Evolutionary conservation across 192 early-diverging fungal genomes (phyloP), one percentile per base, ranked within the genome.

Genomic region (Mortierella alpina): DNA sequence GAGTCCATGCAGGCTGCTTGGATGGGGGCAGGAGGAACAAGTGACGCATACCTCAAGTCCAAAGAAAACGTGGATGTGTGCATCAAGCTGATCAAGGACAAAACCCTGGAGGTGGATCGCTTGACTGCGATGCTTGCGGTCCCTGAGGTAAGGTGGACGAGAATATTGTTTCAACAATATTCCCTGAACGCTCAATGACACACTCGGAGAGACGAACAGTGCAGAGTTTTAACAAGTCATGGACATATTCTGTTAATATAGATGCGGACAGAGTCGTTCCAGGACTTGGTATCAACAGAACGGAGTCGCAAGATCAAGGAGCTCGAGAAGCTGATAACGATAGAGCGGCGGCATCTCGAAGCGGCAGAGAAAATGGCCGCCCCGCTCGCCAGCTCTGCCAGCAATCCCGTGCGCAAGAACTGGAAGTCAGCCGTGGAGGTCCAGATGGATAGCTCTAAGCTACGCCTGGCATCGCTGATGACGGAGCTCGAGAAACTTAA

Each of bases 291-390:
- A 6, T 72, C 77, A 22, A 60, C 66, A 20, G 77, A 80, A 42
- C 70, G 70, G n/a, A 72, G 39, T 39, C 39, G 44, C 42, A 80
- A 61, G 31, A 45, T 64, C 66, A 80, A 80, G 45, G 77, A 80
- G 40, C 31, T 80, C 0, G 77, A 80, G 46, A 80, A 80, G 49
- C 42, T 72, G 55, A 80, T 80, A 59, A 68, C 66, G 14, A 72
- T 80, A 40, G 77, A 80, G 66, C 70, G 66, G 13, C 64, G 63
- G 7, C 77, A 80, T 53, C 31, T 80, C 41, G 77, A 80, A 54
- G 70, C 77, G 7, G 77, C 77, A 5, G 77, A 80, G 49, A 80
- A 80, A 23, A 80, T 80, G 77, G 77, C 77, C 12, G 77, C 77
- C 3, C 77, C 77, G 10, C 56, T 80, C 0, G 72, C 72, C 70